These are phyloP conservation scores for Alternaria gaisen DNA, from an alignment of 2,329 filamentous ascomycete species.

Conservation along the genomic window DNA sequence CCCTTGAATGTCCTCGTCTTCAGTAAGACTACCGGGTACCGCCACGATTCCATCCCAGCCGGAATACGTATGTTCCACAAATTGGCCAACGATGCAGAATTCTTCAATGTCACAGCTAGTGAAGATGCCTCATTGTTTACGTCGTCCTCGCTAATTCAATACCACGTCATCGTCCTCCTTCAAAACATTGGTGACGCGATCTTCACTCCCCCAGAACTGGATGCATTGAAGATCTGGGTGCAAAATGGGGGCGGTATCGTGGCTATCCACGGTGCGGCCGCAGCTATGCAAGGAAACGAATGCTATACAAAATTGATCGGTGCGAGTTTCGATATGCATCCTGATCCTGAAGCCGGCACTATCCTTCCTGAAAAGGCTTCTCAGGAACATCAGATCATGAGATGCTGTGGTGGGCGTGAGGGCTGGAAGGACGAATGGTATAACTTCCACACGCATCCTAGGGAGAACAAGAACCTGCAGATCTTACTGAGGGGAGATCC, in stretches of 20 bases:
- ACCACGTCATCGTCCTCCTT: slow-evolving; percentile 26
- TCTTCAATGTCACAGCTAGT: slow-evolving; percentile 26
- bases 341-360: slow-evolving; percentile 28
- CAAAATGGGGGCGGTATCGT: slow-evolving; percentile 34
- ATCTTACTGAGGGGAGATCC: slow-evolving; percentile 34
- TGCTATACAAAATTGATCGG: slow-evolving; percentile 38
- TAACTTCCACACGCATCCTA: slow-evolving; percentile 37
- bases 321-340: slow-evolving; percentile 40
- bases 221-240: slow-evolving; percentile 27
- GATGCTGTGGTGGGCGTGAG: slow-evolving; percentile 5
- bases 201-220: slow-evolving; percentile 20
- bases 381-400: slow-evolving; percentile 18
- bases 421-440: slow-evolving; percentile 43
- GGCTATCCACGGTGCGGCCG: slow-evolving; percentile 38
- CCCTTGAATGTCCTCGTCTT: slow-evolving; percentile 34
- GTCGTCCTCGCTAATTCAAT: slow-evolving; percentile 9
- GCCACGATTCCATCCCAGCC: slow-evolving; percentile 37
- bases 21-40: slow-evolving; percentile 39
- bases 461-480: slow-evolving; percentile 29
- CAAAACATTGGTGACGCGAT: slow-evolving; percentile 28
- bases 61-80: slow-evolving; percentile 24
- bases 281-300: slow-evolving; percentile 30
- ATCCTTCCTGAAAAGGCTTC: slow-evolving; percentile 20
- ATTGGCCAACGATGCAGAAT: slow-evolving; percentile 9
- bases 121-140: slow-evolving; percentile 31